Conservation (phyloP, 306 rosid genomes). For the Sphenostylis stenocarpa region DNA sequence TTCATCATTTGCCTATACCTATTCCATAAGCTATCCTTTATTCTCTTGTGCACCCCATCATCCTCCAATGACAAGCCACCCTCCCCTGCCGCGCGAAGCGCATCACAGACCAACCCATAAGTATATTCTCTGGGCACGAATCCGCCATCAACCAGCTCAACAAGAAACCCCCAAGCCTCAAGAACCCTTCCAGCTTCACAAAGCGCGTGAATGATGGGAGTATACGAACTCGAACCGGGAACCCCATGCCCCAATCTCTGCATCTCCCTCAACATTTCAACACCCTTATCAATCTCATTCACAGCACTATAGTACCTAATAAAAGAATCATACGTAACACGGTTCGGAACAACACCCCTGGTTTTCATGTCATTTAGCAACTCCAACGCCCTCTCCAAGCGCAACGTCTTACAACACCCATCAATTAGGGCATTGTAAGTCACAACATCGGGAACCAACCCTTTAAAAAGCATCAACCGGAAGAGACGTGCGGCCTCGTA, state of each 20-base stretch:
- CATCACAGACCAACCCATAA: constrained; percentile 60
- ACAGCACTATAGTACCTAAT: constrained; percentile 75
- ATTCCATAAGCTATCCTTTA: constrained; percentile 52
- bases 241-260: constrained; percentile 52
- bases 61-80: constrained; percentile 40
- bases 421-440: constrained; percentile 81
- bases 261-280: constrained; percentile 72
- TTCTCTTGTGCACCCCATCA: constrained; percentile 44
- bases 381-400: constrained; percentile 70
- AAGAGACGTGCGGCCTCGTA: constrained; percentile 87
- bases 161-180: constrained; percentile 70
- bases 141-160: constrained; percentile 75
- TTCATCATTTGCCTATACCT: constrained; percentile 54
- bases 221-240: constrained; percentile 68
- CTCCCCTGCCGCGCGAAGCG: constrained; percentile 47
- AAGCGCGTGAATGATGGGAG: constrained; percentile 75
- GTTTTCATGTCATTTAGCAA: constrained; percentile 79
- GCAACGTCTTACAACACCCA: constrained; percentile 82
- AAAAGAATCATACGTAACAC: constrained; percentile 73
- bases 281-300: constrained; percentile 75
- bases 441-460: constrained; percentile 80
- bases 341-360: constrained; percentile 66
- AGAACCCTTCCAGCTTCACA: constrained; percentile 67
- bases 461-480: constrained; percentile 77
- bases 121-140: constrained; percentile 79